phyloP scores from a whole-genome alignment of 2,329 filamentous ascomycete genomes.

The Stagonosporopsis chrysanthemi region DNA sequence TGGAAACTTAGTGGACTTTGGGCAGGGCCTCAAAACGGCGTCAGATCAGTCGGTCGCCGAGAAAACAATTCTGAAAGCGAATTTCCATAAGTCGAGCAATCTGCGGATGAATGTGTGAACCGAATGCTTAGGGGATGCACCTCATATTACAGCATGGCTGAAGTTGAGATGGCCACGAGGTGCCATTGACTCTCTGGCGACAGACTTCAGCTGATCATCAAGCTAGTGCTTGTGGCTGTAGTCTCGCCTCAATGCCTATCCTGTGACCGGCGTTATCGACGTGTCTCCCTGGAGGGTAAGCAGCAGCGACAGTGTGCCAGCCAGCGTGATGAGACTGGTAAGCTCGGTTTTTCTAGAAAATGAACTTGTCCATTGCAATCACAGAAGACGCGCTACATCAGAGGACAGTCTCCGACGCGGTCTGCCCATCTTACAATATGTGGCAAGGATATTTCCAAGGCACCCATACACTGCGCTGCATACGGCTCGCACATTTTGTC shows the following conservation, averaged over 20 bases:
- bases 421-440: background rate
- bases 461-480: background rate
- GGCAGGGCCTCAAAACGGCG: background rate
- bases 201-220: background rate
- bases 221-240: constrained; percentile 4
- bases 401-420: background rate
- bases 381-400: background rate
- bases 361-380: background rate
- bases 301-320: background rate
- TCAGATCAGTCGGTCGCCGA: background rate
- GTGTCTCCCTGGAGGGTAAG: constrained; percentile 1
- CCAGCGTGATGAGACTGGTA: background rate
- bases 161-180: background rate
- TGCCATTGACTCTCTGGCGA: background rate
- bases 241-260: background rate
- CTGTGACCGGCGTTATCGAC: background rate
- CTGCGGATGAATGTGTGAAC: background rate
- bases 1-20: background rate
- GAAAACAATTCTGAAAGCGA: background rate
- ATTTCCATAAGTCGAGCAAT: background rate
- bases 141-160: constrained; percentile 2
- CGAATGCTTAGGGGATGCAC: background rate
- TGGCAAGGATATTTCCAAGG: background rate
- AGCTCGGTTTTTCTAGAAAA: background rate
- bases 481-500: background rate